Conservation (phyloP, 495 filamentous ascomycete species). For the Trypethelium eluteriae region DNA sequence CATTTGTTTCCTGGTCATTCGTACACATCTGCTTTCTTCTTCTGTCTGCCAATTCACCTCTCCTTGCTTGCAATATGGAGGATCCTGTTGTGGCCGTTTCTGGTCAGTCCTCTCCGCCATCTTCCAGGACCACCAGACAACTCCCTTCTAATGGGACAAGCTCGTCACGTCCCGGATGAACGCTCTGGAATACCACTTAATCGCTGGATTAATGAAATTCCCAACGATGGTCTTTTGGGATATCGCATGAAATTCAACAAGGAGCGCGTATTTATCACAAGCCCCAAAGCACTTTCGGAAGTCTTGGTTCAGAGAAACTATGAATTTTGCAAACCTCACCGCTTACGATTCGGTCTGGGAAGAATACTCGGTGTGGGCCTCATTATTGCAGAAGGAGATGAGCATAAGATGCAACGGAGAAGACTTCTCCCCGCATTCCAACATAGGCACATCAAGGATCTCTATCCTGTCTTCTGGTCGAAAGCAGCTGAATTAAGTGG, state of each 20-base stretch:
- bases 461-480: conserved; percentile 17
- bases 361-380: conserved; percentile 17
- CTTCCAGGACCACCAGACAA: conserved; percentile 10
- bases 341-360: background rate
- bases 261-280: conserved; percentile 11
- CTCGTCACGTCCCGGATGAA: conserved; percentile 5
- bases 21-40: background rate
- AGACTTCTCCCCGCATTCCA: conserved; percentile 13
- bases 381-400: conserved; percentile 16
- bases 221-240: conserved; percentile 17
- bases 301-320: conserved; percentile 17
- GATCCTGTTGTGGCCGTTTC: conserved; percentile 3
- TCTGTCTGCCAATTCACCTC: background rate
- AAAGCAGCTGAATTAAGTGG: conserved; percentile 11
- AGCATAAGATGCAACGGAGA: conserved; percentile 16
- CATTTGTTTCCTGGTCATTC: background rate
- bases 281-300: conserved; percentile 10
- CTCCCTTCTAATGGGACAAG: conserved; percentile 6
- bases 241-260: conserved; percentile 13
- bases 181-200: conserved; percentile 12
- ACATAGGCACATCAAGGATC: conserved; percentile 17
- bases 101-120: conserved; percentile 16
- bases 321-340: conserved; percentile 12
- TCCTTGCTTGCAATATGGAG: conserved; percentile 7
- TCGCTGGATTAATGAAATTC: conserved; percentile 17